These are phyloP conservation scores for Capsella bursapastoris DNA, from an alignment of 345 rosid species.

Conservation along the genomic window DNA sequence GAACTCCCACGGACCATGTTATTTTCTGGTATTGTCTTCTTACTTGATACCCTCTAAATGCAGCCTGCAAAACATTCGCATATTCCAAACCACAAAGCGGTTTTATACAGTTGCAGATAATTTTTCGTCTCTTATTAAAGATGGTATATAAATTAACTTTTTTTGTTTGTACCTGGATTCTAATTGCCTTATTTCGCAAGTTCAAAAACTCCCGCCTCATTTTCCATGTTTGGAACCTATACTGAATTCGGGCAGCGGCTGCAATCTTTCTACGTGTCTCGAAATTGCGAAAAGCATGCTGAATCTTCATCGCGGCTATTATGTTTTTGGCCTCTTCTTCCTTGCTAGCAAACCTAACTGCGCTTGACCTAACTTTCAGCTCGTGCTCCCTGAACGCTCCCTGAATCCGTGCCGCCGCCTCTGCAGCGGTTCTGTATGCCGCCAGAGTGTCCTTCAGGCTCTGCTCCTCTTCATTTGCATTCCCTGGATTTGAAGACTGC, in stretches of 20 bases:
- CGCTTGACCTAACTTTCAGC: conserved; percentile 60
- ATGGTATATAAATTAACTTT: neutral
- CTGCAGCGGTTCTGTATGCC: conserved; percentile 89
- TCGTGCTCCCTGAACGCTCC: conserved; percentile 87
- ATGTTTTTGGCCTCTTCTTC: conserved; percentile 80
- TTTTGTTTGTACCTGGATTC: conserved; percentile 69
- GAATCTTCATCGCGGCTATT: conserved; percentile 95
- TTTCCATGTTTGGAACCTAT: conserved; percentile 92
- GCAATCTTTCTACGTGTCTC: conserved; percentile 71
- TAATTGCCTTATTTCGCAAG: conserved; percentile 74
- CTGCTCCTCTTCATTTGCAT: conserved; percentile 66
- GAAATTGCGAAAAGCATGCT: conserved; percentile 82
- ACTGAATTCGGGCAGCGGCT: conserved; percentile 89
- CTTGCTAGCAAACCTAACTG: conserved; percentile 51
- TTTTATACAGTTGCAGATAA: neutral
- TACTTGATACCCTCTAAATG: conserved; percentile 80
- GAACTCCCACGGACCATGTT: conserved; percentile 92
- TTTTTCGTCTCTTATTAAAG: neutral
- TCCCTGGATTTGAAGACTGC: conserved; percentile 37
- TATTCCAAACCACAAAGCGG: neutral
- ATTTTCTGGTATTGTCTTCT: conserved; percentile 84
- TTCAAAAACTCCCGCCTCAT: conserved; percentile 72
- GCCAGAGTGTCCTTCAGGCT: conserved; percentile 78
- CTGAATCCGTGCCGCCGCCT: conserved; percentile 94
- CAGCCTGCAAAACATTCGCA: conserved; percentile 61